Evolutionary conservation across 2,329 filamentous ascomycete species (phyloP), one percentile per base, ranked within the genome.

Genomic region (Trichophyton benhamiae): DNA sequence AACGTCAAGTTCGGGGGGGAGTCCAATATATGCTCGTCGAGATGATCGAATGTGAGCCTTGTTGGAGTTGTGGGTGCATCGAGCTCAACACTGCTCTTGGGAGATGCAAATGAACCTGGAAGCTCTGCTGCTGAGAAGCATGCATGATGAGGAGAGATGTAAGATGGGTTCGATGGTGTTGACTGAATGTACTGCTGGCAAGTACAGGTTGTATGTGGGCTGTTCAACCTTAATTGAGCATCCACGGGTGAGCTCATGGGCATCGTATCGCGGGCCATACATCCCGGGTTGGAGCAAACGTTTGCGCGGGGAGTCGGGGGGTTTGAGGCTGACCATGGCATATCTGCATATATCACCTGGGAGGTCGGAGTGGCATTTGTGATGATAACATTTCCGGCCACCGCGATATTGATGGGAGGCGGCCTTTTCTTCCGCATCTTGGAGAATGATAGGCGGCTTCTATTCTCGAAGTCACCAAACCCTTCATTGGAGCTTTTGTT

Each of bases 401-500:
- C 55, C 8, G 64, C 64, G 30, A 66, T 63, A 44, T 53, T 63
- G 46, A 66, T 66, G 6, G 64, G 62, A 20, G 64, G 59, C 9
- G 64, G 64, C 38, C 60, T 22, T 46, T 61, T 66, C 60, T 63
- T 66, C n/a, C 63, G 55, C 63, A 64, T 63, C 49, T 61, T 66
- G 33, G 64, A 61, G 44, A 64, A 64, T 3, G 63, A 60, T 17
- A 61, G 52, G 38, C 33, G 33, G 33, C 33, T 38, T 38, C 60
- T 65, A 7, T 33, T 36, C 3, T 59, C 58, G 33, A 58, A 58
- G 7, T 33, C 20, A 11, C 53, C 53, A 17, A n/a, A 53, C 5
- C 33, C n/a, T 30, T 60, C 61, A 17, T n/a, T 41, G 9, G 30
- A 38, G 4, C 48, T 38, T 17, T 61, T 52, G 33, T 38, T 57